Base-by-base conservation (phyloP, 331 rosid genomes). In the Spiraea crenata region DNA sequence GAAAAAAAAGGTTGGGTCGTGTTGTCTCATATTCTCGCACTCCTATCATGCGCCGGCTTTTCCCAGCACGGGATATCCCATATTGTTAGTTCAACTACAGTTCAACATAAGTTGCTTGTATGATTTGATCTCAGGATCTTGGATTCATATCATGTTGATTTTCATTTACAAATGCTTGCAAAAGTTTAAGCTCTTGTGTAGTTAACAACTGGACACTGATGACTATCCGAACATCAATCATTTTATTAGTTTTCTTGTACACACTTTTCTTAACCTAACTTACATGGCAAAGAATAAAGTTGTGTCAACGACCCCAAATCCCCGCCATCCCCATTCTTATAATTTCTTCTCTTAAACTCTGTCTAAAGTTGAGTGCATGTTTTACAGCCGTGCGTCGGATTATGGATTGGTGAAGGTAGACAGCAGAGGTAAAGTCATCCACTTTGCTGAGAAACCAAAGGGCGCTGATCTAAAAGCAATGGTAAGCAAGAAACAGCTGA, bases 331-430 rank as follows among this genome's bases (percentile, higher is more conserved):
- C 14, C 44, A 6, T 54, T 52, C n/a, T 20, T 40, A 13, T 19
- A 7, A 25, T 17, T 9, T 19, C 20, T 12, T 37, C 31, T 61
- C 7, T 48, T 65, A 25, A 59, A 31, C 67, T 25, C 3, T 12
- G 13, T 74, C 64, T 67, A 54, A 57, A n/a, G 40, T 62, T 34
- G 5, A 49, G n/a, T 50, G 41, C 40, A 20, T 71, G 40, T 44
- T 68, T 76, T 82, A 44, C 81, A 91, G 99, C 75, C 99, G 92
- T 2, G 99, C 97, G 67, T 85, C 95, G 16, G 96, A 91, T 76
- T 91, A 80, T 64, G 99, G 99, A 48, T 68, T 93, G 77, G 86
- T 87, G 75, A 93, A 91, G 78, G 75, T 93, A 4, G 97, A 87
- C 76, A 80, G 86, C 77, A 83, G 86, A 83, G 97, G 96, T 45